Evolutionary conservation across 352 stramenopile species (phyloP), one percentile per base, ranked within the genome.

Genomic region (Vaucheria bursata): DNA sequence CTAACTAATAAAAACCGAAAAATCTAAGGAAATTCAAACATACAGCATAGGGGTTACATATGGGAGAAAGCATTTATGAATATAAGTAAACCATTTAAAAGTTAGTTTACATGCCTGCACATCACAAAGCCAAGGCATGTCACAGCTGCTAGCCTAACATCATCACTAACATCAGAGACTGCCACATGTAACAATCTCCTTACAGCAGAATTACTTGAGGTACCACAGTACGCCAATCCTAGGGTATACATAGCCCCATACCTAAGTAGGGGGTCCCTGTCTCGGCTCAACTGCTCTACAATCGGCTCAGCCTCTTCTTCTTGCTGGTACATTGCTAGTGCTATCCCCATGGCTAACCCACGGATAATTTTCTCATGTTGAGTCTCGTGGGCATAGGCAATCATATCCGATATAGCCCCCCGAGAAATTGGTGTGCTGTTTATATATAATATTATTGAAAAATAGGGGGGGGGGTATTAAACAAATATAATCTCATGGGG

Each of bases 281-380:
- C 95, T 29, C 90, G 90, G 18, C 90, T 91, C 73, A 99, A 90
- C 82, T 98, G 92, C 81, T 99, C 94, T 71, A 99, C 98, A n/a
- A 97, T 85, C 0, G 87, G 86, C 73, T 99, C 95, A 0, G 93
- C 94, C 67, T 94, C 90, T 79, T 98, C 94, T 85, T 99, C 94
- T 67, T 94, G 91, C 75, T 96, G 94, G 81, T 97, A 98, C 85
- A 97, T 95, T 85, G 97, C 97, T 3, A 99, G 87, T n/a, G 96
- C 96, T 52, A 99, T 89, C 68, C 93, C 94, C 87, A 99, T 95
- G 34, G 96, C 91, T 75, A 97, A 93, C 33, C 95, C 96, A 38
- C 95, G 93, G 79, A 98, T 99, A 81, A 99, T 99, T 85, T 99
- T 99, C 86, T 99, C 96, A 87, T 99, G 96, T 75, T 97, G 93